A percentile compares a stretch with the other conserved stretches of the same genome.
Evolutionary conservation across 371 early-diverging fungal genomes (phyloP).

Genomic region (Haplosporangium sp.): DNA sequence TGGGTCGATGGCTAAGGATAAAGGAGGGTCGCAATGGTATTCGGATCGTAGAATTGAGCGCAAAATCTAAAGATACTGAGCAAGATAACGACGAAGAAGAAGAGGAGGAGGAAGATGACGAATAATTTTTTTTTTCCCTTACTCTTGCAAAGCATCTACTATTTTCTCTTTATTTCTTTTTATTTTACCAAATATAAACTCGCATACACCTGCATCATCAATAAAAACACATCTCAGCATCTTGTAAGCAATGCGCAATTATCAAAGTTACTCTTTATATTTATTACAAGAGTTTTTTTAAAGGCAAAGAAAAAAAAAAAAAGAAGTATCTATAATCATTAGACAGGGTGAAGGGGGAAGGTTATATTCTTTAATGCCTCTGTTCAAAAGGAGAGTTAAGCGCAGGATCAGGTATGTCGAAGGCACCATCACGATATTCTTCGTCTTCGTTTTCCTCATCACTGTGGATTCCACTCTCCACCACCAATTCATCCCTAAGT

Average conservation of each 20-base stretch:
- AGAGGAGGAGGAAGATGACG: slow-evolving; percentile 13
- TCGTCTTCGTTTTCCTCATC: slow-evolving; percentile 31
- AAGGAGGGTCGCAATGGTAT: slow-evolving; percentile 79
- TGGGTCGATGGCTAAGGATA: slow-evolving; percentile 92
- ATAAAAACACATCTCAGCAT: slow-evolving; percentile 8
- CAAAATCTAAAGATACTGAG: slow-evolving; percentile 32
- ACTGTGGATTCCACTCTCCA: slow-evolving; percentile 40
- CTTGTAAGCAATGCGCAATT: neutral
- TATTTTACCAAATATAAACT: neutral
- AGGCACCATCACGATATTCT: slow-evolving; percentile 11
- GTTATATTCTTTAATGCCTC: slow-evolving; percentile 1
- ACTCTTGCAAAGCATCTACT: too few species aligned
- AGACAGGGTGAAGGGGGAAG: too few species aligned
- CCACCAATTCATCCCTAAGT: slow-evolving; percentile 42
- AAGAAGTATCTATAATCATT: too few species aligned
- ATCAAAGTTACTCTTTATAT: neutral
- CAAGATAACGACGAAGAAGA: slow-evolving; percentile 10
- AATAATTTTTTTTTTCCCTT: neutral
- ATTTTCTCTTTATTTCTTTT: neutral
- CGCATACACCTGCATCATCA: slow-evolving; percentile 12
- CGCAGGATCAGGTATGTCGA: neutral
- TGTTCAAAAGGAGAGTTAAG: neutral
- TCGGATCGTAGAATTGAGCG: slow-evolving; percentile 62
- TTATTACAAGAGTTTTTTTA: neutral
- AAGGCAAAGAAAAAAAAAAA: too few species aligned